Evolutionary conservation across 768 basidiomycete species (phyloP), one percentile per base, ranked within the genome.

Genomic region (Suillus hirtellus): DNA sequence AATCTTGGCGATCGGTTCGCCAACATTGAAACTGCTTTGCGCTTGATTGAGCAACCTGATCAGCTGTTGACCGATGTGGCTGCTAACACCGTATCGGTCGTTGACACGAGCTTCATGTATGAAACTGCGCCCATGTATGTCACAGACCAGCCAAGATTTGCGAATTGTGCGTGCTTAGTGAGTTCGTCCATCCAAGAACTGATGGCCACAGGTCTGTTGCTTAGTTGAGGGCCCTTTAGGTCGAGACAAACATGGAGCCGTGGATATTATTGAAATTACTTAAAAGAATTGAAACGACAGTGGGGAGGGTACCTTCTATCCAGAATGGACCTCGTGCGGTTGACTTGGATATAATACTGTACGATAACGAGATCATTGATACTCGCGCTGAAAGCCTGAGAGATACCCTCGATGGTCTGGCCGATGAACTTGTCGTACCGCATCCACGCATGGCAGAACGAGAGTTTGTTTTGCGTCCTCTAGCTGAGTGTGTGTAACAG

Each of bases 111-210:
- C 71, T 92, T 95, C 76, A 72, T 98, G 78, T 99, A 98, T 72
- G 91, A 98, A 76, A 95, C 91, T 21, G 82, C 89, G 12, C 93
- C 97, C 0, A 99, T 99, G 97, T 99, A 99, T 72, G 90, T 96
- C 49, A 85, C 85, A 12, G 89, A 97, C 63, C 97, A 99, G 73
- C 90, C 89, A 14, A 78, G 81, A 42, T 99, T 98, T 76, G 83
- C 91, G 64, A 99, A 98, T 70, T 91, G 92, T 66, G 93, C 92
- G n/a, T 91, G 94, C 65, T 78, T 94, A 75, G 96, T 96, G 65
- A 63, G 92, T 81, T 53, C 53, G 14, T 9, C 1, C 34, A 4
- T 54, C 34, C 52, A 44, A 52, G 38, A 9, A 46, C 34, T 54
- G n/a, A 46, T n/a, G n/a, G 44, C n/a, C 10, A 44, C 47, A 49